Percentiles rank a stretch among this genome's conserved stretches.
These are phyloP conservation scores for Trichoderma breve DNA, from an alignment of 2,329 filamentous ascomycete genomes.

Conservation along the genomic window DNA sequence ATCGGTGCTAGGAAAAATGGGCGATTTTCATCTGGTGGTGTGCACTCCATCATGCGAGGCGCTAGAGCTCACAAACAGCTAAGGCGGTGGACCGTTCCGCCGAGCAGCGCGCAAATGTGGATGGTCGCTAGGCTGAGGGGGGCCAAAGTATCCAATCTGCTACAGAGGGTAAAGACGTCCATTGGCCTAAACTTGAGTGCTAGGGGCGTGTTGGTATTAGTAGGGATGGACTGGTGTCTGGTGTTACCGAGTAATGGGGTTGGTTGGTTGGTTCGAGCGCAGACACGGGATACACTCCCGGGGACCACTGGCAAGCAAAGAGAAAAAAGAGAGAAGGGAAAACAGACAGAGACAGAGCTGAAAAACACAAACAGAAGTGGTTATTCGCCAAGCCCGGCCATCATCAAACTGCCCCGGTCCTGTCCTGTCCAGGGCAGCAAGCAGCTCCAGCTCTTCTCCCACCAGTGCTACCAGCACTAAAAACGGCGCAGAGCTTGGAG, in stretches of 20 bases:
- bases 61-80: slow-evolving; percentile 5
- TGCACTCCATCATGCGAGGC: slow-evolving; percentile 12
- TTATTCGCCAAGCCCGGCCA: neutral
- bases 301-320: neutral
- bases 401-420: neutral
- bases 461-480: neutral
- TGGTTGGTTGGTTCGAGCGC: neutral
- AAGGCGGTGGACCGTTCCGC: slow-evolving; percentile 13
- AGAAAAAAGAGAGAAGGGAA: neutral
- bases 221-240: neutral
- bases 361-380: neutral
- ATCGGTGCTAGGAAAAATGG: neutral
- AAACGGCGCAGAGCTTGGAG: neutral
- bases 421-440: neutral
- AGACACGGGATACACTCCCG: neutral
- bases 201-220: neutral
- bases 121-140: neutral
- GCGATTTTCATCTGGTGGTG: neutral
- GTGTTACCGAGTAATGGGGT: neutral
- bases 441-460: neutral
- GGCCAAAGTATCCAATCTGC: neutral
- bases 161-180: neutral
- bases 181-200: neutral
- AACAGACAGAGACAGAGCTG: neutral
- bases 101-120: neutral